phyloP scores from a whole-genome alignment of 192 early-diverging fungal species.

The Coemansia umbellata region DNA sequence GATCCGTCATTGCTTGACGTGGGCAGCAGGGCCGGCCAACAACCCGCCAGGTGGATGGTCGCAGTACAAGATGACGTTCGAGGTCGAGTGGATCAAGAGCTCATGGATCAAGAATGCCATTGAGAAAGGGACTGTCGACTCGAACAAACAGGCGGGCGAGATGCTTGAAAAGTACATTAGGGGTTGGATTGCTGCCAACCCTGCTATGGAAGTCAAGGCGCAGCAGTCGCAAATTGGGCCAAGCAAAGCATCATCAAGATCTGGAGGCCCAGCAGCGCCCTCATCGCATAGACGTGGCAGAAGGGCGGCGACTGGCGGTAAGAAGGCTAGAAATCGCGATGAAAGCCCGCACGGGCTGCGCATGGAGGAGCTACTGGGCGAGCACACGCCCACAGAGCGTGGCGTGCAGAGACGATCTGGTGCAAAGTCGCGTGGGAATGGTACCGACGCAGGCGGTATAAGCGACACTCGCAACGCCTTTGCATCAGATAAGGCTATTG shows the following conservation, averaged over 20 bases:
- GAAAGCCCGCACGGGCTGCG: conserved; percentile 41
- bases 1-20: conserved; percentile 48
- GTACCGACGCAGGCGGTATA: not conserved
- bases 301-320: not conserved
- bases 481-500: not conserved
- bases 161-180: conserved; percentile 39
- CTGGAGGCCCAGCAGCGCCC: not conserved
- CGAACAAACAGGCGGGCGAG: conserved; percentile 50
- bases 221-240: not conserved
- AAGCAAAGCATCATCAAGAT: not conserved
- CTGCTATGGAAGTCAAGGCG: conserved; percentile 37
- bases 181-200: conserved; percentile 41
- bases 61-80: conserved; percentile 44
- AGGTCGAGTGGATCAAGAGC: conserved; percentile 51
- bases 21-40: conserved; percentile 28
- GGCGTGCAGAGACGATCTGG: not conserved
- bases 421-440: not conserved
- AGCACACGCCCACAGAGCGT: no score
- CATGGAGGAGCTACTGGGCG: conserved; percentile 44
- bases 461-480: not conserved
- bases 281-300: conserved; percentile 5
- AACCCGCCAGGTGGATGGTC: conserved; percentile 44
- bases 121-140: conserved; percentile 50
- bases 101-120: conserved; percentile 52
- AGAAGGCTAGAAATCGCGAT: conserved; percentile 9